Conservation (phyloP, 192 early-diverging fungal species). For the Coemansia sp. region DNA sequence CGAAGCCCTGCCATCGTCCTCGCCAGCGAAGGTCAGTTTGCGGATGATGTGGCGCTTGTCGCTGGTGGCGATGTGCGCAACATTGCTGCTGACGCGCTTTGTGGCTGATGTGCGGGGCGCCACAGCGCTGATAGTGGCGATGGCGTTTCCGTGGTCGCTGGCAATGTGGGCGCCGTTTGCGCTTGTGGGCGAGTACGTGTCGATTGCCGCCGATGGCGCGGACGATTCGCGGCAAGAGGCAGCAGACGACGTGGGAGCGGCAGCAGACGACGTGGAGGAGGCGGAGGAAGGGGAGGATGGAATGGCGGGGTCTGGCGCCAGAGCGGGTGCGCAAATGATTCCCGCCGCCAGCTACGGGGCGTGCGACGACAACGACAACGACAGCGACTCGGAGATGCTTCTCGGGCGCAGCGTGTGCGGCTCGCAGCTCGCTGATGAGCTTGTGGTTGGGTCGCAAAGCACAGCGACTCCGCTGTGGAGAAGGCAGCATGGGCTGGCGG, state of each 20-base stretch:
- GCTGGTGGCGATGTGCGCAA: conserved; percentile 64
- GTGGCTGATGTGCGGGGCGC: conserved; percentile 64
- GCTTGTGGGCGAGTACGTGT: conserved; percentile 71
- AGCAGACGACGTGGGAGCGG: neutral
- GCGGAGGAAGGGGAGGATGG: neutral
- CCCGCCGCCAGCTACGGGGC: neutral
- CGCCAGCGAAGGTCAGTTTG: conserved; percentile 28
- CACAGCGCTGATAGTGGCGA: conserved; percentile 66
- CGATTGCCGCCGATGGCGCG: conserved; percentile 19
- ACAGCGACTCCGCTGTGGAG: conserved; percentile 14
- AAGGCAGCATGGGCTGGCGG: conserved; percentile 7
- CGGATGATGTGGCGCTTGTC: conserved; percentile 72
- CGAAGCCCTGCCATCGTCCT: neutral
- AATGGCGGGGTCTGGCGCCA: neutral
- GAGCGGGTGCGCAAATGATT: neutral
- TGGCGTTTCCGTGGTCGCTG: conserved; percentile 87
- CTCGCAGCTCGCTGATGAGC: conserved; percentile 21
- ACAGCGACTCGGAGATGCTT: neutral
- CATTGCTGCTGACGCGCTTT: conserved; percentile 69
- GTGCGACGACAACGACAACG: conserved; percentile 4
- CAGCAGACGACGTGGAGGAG: neutral
- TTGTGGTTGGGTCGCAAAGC: conserved; percentile 27
- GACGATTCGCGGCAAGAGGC: too few relatives aligned
- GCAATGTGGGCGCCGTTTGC: conserved; percentile 93
- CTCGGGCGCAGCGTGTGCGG: neutral